Evolutionary conservation across 2,329 filamentous ascomycete genomes (phyloP).

Genomic region (Trichoderma sp.): DNA sequence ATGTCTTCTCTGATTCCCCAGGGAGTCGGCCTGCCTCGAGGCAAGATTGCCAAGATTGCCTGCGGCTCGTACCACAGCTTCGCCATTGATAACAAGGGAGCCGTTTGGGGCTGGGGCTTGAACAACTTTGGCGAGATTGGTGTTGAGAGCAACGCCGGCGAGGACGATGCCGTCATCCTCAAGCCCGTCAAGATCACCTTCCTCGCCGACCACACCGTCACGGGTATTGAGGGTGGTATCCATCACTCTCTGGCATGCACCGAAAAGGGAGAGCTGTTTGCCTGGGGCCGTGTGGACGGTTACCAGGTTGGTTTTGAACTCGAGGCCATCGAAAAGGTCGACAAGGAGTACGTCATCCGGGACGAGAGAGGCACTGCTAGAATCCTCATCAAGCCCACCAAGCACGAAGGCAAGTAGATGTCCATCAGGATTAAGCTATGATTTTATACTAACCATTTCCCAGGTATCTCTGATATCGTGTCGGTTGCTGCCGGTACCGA

Average conservation of each 20-base stretch:
- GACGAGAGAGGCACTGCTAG: conserved; percentile 63
- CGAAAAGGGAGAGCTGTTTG: conserved; percentile 54
- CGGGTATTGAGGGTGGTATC: conserved; percentile 64
- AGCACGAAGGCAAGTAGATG: conserved; percentile 43
- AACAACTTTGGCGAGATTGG: conserved; percentile 85
- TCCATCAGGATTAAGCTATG: neutral
- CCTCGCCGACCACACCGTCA: conserved; percentile 63
- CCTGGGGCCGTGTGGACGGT: conserved; percentile 59
- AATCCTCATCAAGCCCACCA: conserved; percentile 54
- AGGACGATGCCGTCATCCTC: conserved; percentile 64
- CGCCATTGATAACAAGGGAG: conserved; percentile 67
- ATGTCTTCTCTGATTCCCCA: conserved; percentile 61
- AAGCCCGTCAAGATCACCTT: conserved; percentile 65
- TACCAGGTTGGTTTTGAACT: conserved; percentile 57
- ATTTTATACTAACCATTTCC: neutral
- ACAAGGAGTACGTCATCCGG: conserved; percentile 55
- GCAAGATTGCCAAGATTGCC: conserved; percentile 53
- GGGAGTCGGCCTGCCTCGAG: conserved; percentile 55
- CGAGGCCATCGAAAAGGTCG: conserved; percentile 44
- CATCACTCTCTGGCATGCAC: conserved; percentile 73
- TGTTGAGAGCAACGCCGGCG: conserved; percentile 54
- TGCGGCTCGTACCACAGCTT: conserved; percentile 82
- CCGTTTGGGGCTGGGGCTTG: conserved; percentile 78
- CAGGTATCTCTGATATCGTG: conserved; percentile 52
- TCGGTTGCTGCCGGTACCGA: conserved; percentile 65